Percentiles rank a stretch among this genome's conserved stretches.
Evolutionary conservation across 176 grass and related monocot species (phyloP).

Genomic region (Cocos nucifera): DNA sequence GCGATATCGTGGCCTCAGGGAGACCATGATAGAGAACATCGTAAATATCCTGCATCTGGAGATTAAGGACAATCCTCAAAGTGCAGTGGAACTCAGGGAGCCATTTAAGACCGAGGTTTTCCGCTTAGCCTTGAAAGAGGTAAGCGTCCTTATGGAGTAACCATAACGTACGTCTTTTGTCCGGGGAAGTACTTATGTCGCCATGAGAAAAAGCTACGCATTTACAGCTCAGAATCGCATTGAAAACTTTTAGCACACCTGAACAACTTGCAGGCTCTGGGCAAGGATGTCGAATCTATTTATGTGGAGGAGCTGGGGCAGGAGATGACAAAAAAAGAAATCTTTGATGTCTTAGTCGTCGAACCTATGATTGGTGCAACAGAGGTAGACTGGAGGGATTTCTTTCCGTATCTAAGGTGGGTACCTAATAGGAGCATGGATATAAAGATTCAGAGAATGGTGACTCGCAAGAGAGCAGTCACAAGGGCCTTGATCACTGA

Average conservation of each 20-base stretch:
- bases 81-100: conserved; percentile 48
- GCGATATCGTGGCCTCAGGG: conserved; percentile 42
- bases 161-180: too few species aligned
- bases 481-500: conserved; percentile 49
- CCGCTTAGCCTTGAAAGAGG: conserved; percentile 59
- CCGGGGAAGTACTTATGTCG: too few species aligned
- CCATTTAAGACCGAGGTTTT: conserved; percentile 68
- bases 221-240: too few species aligned
- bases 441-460: conserved; percentile 31
- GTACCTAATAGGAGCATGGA: conserved; percentile 74
- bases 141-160: conserved; percentile 2
- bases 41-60: conserved; percentile 26
- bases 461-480: conserved; percentile 32
- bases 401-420: conserved; percentile 89
- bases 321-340: conserved; percentile 44
- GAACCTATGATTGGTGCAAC: conserved; percentile 83
- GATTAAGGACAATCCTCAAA: conserved; percentile 34
- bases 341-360: conserved; percentile 37
- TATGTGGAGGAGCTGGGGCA: conserved; percentile 68
- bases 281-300: conserved; percentile 44
- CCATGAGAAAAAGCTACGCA: too few species aligned
- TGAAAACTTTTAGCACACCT: not conserved
- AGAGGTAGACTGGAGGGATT: conserved; percentile 91
- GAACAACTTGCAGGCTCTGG: conserved; percentile 36
- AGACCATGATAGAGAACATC: conserved; percentile 48